A percentile compares a stretch with the other conserved stretches of the same genome.
Evolutionary conservation across 306 rosid genomes (phyloP).

Genomic region (Casuarina equisetifolia): DNA sequence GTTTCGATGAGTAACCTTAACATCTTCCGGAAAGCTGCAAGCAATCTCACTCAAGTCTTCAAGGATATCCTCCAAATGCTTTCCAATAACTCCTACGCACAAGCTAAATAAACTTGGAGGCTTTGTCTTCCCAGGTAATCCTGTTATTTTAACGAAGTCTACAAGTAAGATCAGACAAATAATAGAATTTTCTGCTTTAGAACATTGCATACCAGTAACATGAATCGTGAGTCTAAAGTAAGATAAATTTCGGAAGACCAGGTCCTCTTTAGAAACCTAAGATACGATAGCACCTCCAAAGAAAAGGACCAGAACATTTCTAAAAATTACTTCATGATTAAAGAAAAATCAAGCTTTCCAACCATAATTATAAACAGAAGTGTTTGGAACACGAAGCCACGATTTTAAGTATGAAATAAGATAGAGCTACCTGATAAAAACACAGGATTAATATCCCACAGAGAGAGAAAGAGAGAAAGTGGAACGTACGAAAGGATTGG

Average conservation of each 20-base stretch:
- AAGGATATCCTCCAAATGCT: conserved; percentile 78
- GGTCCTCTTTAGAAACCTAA: background rate
- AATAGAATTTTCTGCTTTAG: background rate
- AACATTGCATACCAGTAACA: background rate
- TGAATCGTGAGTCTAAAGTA: background rate
- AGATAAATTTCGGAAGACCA: background rate
- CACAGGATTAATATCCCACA: background rate
- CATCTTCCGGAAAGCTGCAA: conserved; percentile 61
- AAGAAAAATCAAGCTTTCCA: too few species aligned
- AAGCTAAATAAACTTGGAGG: conserved; percentile 69
- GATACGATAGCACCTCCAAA: too few species aligned
- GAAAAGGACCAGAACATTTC: too few species aligned
- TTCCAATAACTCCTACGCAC: conserved; percentile 80
- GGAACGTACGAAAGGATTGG: conserved; percentile 39
- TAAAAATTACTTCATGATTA: too few species aligned
- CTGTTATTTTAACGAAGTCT: conserved; percentile 35
- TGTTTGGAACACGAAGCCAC: background rate
- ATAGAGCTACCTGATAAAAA: background rate
- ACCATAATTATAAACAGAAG: too few species aligned
- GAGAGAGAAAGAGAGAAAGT: conserved; percentile 1
- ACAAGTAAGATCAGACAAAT: conserved; percentile 7
- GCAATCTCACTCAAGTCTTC: conserved; percentile 71
- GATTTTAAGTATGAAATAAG: background rate
- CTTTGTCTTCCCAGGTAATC: conserved; percentile 42
- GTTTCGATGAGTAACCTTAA: conserved; percentile 49